These are phyloP conservation scores for Vitellaria paradoxa DNA, from an alignment of 179 eudicot genomes.

Conservation along the genomic window DNA sequence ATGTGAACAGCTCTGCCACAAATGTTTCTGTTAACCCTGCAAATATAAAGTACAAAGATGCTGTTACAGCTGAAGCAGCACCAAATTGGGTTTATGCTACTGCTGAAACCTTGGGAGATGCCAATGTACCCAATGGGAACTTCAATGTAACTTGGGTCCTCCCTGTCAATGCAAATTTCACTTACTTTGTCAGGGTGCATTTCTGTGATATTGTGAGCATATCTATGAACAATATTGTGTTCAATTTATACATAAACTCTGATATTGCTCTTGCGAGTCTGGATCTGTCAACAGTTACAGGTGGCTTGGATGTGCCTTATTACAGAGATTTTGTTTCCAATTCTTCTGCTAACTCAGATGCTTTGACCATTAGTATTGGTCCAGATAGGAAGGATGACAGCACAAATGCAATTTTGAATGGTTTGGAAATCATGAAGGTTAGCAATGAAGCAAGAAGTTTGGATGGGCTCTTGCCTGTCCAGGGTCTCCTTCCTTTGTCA, in stretches of 20 bases:
- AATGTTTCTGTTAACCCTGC: constrained; percentile 54
- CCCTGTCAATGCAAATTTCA: constrained; percentile 58
- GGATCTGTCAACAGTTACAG: constrained; percentile 52
- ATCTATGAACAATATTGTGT: constrained; percentile 51
- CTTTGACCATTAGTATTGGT: constrained; percentile 60
- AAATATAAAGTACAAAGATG: constrained; percentile 44
- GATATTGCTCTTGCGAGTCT: constrained; percentile 43
- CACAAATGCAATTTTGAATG: constrained; percentile 57
- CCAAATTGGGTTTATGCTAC: constrained; percentile 80
- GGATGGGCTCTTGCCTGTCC: constrained; percentile 56
- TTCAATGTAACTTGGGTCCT: constrained; percentile 84
- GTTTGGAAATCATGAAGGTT: constrained; percentile 74
- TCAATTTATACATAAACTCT: constrained; percentile 67
- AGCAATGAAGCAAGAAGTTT: constrained; percentile 72
- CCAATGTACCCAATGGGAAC: constrained; percentile 53
- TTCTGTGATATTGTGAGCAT: constrained; percentile 69
- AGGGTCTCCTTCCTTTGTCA: constrained; percentile 42
- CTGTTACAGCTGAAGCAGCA: constrained; percentile 47
- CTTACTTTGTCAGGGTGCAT: constrained; percentile 64
- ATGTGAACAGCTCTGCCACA: constrained; percentile 64
- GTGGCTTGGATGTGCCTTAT: constrained; percentile 54
- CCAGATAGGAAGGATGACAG: constrained; percentile 45
- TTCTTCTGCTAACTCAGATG: constrained; percentile 40
- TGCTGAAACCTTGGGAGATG: constrained; percentile 65
- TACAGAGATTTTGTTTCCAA: constrained; percentile 69